Base-by-base conservation (phyloP, 2,329 filamentous ascomycete species). In the Cucurbitaria berberidis region DNA sequence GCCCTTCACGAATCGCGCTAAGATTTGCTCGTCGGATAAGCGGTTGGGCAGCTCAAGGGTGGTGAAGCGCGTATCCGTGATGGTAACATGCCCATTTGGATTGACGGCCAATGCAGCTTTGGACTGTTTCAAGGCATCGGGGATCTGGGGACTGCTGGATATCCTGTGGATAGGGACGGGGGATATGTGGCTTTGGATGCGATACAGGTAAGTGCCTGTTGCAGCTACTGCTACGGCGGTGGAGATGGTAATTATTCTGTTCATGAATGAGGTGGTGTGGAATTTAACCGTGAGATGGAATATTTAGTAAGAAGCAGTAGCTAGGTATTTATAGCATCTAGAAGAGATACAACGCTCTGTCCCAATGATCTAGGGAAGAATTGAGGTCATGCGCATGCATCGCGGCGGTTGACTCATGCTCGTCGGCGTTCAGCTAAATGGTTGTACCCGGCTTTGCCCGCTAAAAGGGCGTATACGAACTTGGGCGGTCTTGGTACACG, bases 1-100 rank as follows among this genome's bases (percentile, higher is more conserved):
- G 11, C 57, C 60, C 22, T 59, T 57, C 1, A 59, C 40, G 32
- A 59, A 63, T 19, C 38, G 42, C 18, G 54, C 53, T 4, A 63
- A 22, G 5, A 61, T 39, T 10, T 38, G 42, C 22, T 61, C 57
- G 46, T 61, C 52, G 2, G 44, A 38, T 2, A 57, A 1, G 5
- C 15, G 16, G 9, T 29, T 13, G n/a, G 44, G 46, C 4, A 63
- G 15, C 1, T 30, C 15, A 10, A 60, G 3, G 3, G 35, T 50
- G 18, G 50, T 53, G 19, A 19, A 43, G 8, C 55, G 50, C 10
- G 44, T 39, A 26, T 53, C 51, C 7, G 45, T 22, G 19, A 46
- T 21, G 11, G 49, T 5, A 4, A 42, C 21, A 22, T 55, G 45
- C 4, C 24, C n/a, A 7, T 51, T 46, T 15, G 59, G 56, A 24